Conservation (phyloP, 129 eudicot species). For the Saussurea involucrata region DNA sequence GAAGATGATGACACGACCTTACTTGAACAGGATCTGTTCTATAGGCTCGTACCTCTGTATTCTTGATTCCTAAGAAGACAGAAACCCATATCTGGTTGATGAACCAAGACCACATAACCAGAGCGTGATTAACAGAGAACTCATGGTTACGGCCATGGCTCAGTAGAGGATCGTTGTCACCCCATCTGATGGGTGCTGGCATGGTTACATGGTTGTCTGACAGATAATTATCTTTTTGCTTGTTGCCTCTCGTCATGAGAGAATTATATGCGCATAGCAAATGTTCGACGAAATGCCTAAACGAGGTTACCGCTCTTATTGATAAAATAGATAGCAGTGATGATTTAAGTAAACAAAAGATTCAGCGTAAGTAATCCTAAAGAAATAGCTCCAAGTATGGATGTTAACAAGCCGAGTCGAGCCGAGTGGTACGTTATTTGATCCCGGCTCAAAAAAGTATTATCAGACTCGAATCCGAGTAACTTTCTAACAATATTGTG, state of each 20-base stretch:
- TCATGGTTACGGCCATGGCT: neutral
- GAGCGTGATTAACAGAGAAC: conserved; percentile 7
- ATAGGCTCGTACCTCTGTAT: conserved; percentile 69
- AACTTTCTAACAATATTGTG: too few relatives aligned
- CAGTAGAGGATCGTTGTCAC: neutral
- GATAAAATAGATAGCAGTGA: neutral
- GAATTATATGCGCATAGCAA: neutral
- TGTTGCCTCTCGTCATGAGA: neutral
- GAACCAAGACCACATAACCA: conserved; percentile 25
- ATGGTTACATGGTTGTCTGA: neutral
- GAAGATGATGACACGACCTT: conserved; percentile 38
- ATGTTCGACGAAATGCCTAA: neutral
- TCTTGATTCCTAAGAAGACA: conserved; percentile 78
- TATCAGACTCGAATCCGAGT: too few relatives aligned
- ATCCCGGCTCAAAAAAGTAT: neutral
- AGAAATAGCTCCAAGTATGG: neutral
- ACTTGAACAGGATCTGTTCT: conserved; percentile 74
- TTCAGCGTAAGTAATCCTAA: neutral
- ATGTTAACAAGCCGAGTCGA: neutral
- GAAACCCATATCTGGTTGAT: conserved; percentile 58
- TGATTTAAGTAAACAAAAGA: neutral
- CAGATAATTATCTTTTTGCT: neutral
- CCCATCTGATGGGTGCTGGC: neutral
- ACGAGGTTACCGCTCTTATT: neutral
- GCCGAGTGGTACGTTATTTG: neutral